Conservation (phyloP, 768 basidiomycete genomes). For the Udeniomyces megalosporus region DNA sequence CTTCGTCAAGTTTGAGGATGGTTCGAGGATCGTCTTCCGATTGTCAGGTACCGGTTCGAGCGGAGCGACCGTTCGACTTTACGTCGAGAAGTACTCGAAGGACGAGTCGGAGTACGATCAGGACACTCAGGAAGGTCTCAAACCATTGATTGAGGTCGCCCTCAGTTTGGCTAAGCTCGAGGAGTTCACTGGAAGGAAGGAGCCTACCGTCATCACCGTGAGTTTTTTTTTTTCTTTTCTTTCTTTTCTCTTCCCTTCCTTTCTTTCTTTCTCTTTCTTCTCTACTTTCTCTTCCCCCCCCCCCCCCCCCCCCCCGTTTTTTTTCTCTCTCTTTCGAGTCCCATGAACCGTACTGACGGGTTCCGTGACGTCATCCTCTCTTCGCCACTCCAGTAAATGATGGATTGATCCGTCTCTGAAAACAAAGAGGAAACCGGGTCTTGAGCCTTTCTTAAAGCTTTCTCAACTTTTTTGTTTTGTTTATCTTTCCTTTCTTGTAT, state of each 20-base stretch:
- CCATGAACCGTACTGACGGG: too few species aligned
- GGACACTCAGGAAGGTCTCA: constrained; percentile 68
- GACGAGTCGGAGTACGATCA: constrained; percentile 35
- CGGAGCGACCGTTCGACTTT: constrained; percentile 91
- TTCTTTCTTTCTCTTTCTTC: neutral
- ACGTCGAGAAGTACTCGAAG: constrained; percentile 65
- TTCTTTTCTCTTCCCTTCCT: neutral
- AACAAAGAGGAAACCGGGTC: too few species aligned
- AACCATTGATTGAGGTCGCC: constrained; percentile 92
- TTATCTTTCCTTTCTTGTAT: too few species aligned
- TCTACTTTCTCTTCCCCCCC: neutral
- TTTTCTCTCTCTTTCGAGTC: neutral
- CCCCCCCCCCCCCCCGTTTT: neutral
- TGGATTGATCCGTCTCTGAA: too few species aligned
- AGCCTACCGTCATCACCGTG: constrained; percentile 94
- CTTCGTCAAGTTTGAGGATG: constrained; percentile 78
- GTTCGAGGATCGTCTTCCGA: constrained; percentile 86
- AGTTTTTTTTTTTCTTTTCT: constrained; percentile 17
- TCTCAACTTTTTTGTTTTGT: too few species aligned
- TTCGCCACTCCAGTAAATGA: too few species aligned
- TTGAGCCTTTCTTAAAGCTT: too few species aligned
- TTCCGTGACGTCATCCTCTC: too few species aligned
- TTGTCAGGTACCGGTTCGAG: constrained; percentile 90
- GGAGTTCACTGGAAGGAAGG: constrained; percentile 65
- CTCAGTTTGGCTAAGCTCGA: constrained; percentile 67